Evolutionary conservation across 768 basidiomycete species (phyloP).

Genomic region (Cantharellus anzutake): DNA sequence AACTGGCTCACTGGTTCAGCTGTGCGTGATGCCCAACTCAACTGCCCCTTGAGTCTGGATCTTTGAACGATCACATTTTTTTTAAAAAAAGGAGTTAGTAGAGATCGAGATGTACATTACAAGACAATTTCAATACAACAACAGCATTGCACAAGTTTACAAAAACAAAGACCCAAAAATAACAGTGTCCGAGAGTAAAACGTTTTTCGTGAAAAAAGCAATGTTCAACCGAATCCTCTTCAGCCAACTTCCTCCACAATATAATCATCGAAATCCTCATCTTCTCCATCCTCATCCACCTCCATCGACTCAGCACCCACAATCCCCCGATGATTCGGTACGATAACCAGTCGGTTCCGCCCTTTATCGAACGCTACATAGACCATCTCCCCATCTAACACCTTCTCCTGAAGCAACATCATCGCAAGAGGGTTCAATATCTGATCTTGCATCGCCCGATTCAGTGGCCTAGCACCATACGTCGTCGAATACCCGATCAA

Average conservation of each 20-base stretch:
- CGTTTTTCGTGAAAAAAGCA: too few species aligned
- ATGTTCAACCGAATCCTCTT: slow-evolving; percentile 3
- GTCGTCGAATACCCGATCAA: slow-evolving; percentile 60
- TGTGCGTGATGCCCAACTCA: too few species aligned
- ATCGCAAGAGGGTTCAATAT: slow-evolving; percentile 80
- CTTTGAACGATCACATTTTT: too few species aligned
- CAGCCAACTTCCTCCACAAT: slow-evolving; percentile 58
- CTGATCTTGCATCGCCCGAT: slow-evolving; percentile 80
- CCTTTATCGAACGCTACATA: slow-evolving; percentile 62
- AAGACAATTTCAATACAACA: too few species aligned
- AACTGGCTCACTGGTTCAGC: too few species aligned
- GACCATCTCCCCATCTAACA: slow-evolving; percentile 67
- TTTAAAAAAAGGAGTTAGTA: too few species aligned
- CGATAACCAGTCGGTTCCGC: slow-evolving; percentile 53
- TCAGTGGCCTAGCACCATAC: slow-evolving; percentile 86
- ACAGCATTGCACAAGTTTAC: too few species aligned
- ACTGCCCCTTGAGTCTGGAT: too few species aligned
- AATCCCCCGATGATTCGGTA: slow-evolving; percentile 62
- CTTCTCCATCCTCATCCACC: slow-evolving; percentile 36
- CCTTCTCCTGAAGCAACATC: slow-evolving; percentile 62
- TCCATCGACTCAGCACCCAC: slow-evolving; percentile 11
- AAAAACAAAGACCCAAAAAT: too few species aligned
- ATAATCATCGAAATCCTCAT: slow-evolving; percentile 34
- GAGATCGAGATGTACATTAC: too few species aligned
- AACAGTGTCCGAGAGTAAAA: too few species aligned